Evolutionary conservation across 2,329 filamentous ascomycete species (phyloP).

Genomic region (Penicillium sp.): DNA sequence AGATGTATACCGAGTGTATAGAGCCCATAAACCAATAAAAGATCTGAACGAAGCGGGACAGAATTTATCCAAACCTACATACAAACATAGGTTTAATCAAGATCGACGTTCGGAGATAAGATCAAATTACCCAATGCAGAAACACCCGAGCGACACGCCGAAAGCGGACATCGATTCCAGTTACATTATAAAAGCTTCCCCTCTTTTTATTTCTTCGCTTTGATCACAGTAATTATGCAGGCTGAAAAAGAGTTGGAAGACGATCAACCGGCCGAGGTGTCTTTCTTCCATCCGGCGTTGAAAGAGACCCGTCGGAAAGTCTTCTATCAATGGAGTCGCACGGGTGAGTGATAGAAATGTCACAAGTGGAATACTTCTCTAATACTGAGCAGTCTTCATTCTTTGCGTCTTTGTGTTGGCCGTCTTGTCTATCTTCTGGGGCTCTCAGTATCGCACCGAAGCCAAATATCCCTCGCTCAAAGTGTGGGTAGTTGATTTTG

Average conservation of each 20-base stretch:
- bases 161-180: too few species aligned
- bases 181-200: neutral
- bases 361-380: too few species aligned
- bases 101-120: too few species aligned
- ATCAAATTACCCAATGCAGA: too few species aligned
- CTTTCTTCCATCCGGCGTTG: slow-evolving; percentile 22
- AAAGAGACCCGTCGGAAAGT: slow-evolving; percentile 18
- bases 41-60: too few species aligned
- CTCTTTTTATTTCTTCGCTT: neutral
- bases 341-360: slow-evolving; percentile 1
- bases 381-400: slow-evolving; percentile 26
- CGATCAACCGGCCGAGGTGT: slow-evolving; percentile 17
- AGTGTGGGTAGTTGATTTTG: slow-evolving; percentile 59
- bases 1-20: too few species aligned
- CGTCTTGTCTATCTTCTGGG: slow-evolving; percentile 59
- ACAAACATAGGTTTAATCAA: too few species aligned
- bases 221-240: neutral
- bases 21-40: too few species aligned
- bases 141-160: too few species aligned
- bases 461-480: slow-evolving; percentile 46
- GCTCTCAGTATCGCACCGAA: slow-evolving; percentile 49
- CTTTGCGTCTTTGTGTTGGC: slow-evolving; percentile 53
- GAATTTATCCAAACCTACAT: too few species aligned
- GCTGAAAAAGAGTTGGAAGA: neutral
- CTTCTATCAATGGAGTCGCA: slow-evolving; percentile 23